A percentile compares a stretch with the other conserved stretches of the same genome.
Evolutionary conservation across 2,329 filamentous ascomycete species (phyloP).

Genomic region (Dendryphion nanum): DNA sequence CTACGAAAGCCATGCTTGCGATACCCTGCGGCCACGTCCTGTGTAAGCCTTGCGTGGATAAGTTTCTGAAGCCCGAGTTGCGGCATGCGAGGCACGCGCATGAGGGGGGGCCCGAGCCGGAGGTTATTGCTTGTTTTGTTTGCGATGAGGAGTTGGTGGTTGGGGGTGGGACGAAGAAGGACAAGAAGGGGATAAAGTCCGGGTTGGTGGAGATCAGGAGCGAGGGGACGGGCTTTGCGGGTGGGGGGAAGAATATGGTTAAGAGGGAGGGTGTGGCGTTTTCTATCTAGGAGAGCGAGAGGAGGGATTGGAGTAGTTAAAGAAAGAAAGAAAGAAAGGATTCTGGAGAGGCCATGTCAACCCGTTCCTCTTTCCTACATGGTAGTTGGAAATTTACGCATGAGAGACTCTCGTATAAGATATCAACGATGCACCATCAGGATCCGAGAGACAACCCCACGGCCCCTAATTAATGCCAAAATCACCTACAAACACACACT

Average conservation of each 20-base stretch:
- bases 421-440: too few species aligned
- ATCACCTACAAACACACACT: too few species aligned
- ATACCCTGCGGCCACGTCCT: conserved; percentile 91
- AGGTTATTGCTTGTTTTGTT: conserved; percentile 72
- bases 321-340: too few species aligned
- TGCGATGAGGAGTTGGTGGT: conserved; percentile 75
- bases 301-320: too few species aligned
- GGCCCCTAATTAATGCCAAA: too few species aligned
- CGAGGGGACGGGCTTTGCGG: conserved; percentile 91
- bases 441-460: too few species aligned
- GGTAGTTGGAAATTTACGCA: too few species aligned
- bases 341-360: too few species aligned
- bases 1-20: conserved; percentile 76
- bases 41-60: conserved; percentile 78
- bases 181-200: conserved; percentile 50
- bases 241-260: conserved; percentile 78
- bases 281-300: conserved; percentile 49
- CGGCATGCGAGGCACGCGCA: conserved; percentile 52
- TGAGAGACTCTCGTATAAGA: too few species aligned
- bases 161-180: conserved; percentile 12
- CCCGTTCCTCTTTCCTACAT: too few species aligned
- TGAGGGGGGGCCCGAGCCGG: conserved; percentile 53
- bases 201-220: conserved; percentile 78
- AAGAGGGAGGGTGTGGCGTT: conserved; percentile 78
- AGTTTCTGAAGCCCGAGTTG: conserved; percentile 64